These are phyloP conservation scores for Arabidopsis arenosa DNA, from an alignment of 345 rosid species.

Conservation along the genomic window DNA sequence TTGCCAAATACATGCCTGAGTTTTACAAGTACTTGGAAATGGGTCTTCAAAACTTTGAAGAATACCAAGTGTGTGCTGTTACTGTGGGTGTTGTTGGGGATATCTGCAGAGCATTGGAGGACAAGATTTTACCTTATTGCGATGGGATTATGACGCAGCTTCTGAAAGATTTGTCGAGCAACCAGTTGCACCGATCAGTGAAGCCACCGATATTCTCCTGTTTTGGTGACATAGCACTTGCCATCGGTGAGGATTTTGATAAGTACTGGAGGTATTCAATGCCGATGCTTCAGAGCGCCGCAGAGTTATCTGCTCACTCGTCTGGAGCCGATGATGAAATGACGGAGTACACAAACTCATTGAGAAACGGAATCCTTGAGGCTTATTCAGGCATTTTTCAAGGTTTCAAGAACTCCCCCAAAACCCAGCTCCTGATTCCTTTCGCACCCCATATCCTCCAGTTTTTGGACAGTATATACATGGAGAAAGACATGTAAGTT, in stretches of 20 bases:
- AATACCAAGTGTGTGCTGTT: conserved; percentile 74
- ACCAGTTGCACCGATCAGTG: conserved; percentile 75
- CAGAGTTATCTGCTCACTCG: conserved; percentile 68
- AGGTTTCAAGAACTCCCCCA: conserved; percentile 78
- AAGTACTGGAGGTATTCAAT: conserved; percentile 71
- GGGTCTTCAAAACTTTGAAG: conserved; percentile 85
- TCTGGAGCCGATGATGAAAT: conserved; percentile 73
- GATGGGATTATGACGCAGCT: conserved; percentile 84
- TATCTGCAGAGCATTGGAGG: conserved; percentile 71
- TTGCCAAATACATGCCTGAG: conserved; percentile 77
- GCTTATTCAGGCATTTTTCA: conserved; percentile 82
- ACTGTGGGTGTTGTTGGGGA: conserved; percentile 84
- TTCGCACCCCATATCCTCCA: conserved; percentile 74
- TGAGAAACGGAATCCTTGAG: conserved; percentile 76
- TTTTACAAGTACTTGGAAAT: conserved; percentile 71
- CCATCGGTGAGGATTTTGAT: conserved; percentile 75
- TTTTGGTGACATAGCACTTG: conserved; percentile 79
- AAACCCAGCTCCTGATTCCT: conserved; percentile 72
- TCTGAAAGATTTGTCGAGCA: conserved; percentile 79
- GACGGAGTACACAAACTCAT: conserved; percentile 71
- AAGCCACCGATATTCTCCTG: conserved; percentile 81
- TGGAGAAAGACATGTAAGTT: conserved; percentile 81
- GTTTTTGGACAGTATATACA: conserved; percentile 77
- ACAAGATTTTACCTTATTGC: conserved; percentile 65
- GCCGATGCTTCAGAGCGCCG: conserved; percentile 84